Conservation (phyloP, 768 basidiomycete species). For the Cystobasidiopsis lactophilus region DNA sequence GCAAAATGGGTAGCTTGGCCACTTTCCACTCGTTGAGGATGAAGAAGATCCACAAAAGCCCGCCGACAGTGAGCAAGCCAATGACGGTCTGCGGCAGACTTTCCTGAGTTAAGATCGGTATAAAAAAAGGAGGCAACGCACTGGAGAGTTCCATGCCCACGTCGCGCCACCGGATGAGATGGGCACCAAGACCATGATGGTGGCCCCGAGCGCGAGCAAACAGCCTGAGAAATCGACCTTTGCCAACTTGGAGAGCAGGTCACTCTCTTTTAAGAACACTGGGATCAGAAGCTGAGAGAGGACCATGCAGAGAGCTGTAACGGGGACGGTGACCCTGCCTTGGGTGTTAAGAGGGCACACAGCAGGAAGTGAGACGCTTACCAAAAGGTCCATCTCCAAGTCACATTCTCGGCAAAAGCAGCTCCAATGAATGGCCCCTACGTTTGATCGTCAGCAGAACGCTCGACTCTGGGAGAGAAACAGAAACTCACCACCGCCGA, state of each 20-base stretch:
- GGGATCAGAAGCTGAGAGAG: background rate
- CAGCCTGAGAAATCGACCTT: constrained; percentile 6
- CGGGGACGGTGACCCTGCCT: background rate
- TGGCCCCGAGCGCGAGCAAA: constrained; percentile 3
- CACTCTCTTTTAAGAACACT: background rate
- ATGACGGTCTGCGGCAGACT: no score
- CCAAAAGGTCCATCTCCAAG: constrained; percentile 7
- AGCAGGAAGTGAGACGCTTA: no score
- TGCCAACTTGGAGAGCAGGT: background rate
- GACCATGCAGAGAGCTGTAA: background rate
- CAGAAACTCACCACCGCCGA: no score
- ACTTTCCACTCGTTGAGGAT: constrained; percentile 6
- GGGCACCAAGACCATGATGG: constrained; percentile 6
- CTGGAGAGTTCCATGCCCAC: constrained; percentile 4
- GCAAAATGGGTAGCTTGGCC: constrained; percentile 6
- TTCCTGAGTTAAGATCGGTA: background rate
- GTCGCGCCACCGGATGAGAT: constrained; percentile 6
- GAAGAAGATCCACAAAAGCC: background rate
- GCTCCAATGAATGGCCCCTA: constrained; percentile 9
- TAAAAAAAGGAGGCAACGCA: background rate
- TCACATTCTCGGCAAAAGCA: background rate
- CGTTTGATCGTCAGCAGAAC: background rate
- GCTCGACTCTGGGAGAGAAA: no score
- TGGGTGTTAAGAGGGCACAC: no score
- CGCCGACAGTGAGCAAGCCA: no score